A percentile compares a stretch with the other conserved stretches of the same genome.
Conservation (phyloP, 768 basidiomycete species). For the Russula earlei region DNA sequence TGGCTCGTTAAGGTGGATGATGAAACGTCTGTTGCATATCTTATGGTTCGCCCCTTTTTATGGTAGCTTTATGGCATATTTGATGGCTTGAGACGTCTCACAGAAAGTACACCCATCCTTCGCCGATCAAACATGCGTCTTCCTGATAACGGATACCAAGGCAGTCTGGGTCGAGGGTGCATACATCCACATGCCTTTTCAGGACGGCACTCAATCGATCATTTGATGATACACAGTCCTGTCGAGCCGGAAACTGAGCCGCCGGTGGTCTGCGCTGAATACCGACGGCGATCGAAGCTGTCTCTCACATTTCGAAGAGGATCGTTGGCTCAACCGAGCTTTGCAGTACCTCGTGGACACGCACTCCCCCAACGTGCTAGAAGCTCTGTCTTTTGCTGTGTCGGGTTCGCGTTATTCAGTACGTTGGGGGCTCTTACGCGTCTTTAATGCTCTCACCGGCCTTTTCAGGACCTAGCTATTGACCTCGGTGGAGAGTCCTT, state of each 20-base stretch:
- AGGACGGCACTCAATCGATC: constrained; percentile 1
- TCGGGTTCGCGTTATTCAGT: constrained; percentile 53
- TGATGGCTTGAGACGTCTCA: background rate
- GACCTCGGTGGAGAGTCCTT: constrained; percentile 49
- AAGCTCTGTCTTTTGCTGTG: constrained; percentile 50
- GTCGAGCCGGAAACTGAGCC: constrained; percentile 31
- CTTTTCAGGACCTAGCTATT: constrained; percentile 54
- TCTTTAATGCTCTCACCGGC: constrained; percentile 15
- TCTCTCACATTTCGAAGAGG: constrained; percentile 37
- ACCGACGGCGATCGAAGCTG: constrained; percentile 23
- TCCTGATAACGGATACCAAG: constrained; percentile 68
- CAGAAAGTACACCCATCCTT: constrained; percentile 54
- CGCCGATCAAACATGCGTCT: constrained; percentile 46
- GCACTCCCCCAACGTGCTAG: constrained; percentile 55
- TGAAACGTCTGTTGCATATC: constrained; percentile 53
- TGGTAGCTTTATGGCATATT: background rate
- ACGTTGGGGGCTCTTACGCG: constrained; percentile 21
- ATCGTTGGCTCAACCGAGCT: constrained; percentile 48
- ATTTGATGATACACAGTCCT: constrained; percentile 33
- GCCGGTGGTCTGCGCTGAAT: constrained; percentile 64
- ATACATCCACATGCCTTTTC: constrained; percentile 9
- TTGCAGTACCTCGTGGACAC: constrained; percentile 47
- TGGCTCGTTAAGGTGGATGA: constrained; percentile 65
- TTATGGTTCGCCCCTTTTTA: constrained; percentile 45
- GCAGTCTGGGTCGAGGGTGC: constrained; percentile 68